Evolutionary conservation across 371 early-diverging fungal genomes (phyloP), one percentile per base, ranked within the genome.

Genomic region (Nematocida parisii): DNA sequence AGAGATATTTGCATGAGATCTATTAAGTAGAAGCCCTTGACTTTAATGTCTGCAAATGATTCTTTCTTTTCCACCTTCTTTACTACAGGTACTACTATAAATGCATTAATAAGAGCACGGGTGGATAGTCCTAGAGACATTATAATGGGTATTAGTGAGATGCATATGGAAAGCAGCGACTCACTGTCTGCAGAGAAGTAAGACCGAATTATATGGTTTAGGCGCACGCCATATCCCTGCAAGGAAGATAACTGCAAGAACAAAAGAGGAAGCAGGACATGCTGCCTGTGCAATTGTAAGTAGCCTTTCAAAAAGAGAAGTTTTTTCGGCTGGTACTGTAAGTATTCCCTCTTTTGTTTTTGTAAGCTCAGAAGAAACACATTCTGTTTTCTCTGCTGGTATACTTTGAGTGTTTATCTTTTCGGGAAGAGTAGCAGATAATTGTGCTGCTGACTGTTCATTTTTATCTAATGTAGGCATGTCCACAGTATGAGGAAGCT

Each of bases 21-120:
- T 58, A 58, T 7, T 22, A 58, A 58, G 22, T n/a, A n/a, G 22
- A 58, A 58, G 11, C 58, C 58, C 22, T 58, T 58, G n/a, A 58
- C 22, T n/a, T 58, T 27, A 22, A 27, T 58, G n/a, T n/a, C n/a
- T 27, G 11, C 9, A 9, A 22, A 9, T 11, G n/a, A n/a, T 2
- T 58, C 27, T 27, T 58, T 58, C 58, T 9, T 58, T 27, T 11
- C 20, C 9, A n/a, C 22, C 9, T 11, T 22, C 9, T 11, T 7
- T 22, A n/a, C 22, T 9, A 9, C 22, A 22, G 58, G 58, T 22
- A n/a, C 58, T 22, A 58, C 58, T 58, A 58, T 9, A 58, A 22
- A 58, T 27, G 27, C 58, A 58, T 58, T 58, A 22, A 58, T 58
- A 11, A 58, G n/a, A 9, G 58, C 58, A n/a, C n/a, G 11, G 2